Evolutionary conservation across 768 basidiomycete genomes (phyloP).

Genomic region (Nevesoporus exiguus): DNA sequence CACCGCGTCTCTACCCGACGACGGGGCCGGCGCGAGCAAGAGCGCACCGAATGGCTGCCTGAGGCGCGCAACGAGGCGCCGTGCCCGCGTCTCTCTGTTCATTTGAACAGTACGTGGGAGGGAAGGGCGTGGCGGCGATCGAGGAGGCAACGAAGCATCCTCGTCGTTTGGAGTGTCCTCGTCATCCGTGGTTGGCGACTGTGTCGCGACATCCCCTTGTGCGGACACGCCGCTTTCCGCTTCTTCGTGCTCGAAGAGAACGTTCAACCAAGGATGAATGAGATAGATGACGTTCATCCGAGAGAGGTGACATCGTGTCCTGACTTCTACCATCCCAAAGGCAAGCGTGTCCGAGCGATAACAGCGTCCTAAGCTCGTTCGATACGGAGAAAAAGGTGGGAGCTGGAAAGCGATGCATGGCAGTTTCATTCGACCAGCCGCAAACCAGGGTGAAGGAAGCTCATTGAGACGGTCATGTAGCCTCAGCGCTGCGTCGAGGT

Average conservation of each 20-base stretch:
- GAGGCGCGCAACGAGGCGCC: neutral
- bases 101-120: neutral
- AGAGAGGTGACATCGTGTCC: neutral
- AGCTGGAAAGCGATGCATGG: neutral
- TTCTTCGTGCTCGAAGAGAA: neutral
- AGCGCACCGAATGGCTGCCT: conserved; percentile 1
- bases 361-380: neutral
- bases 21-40: neutral
- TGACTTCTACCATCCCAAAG: conserved; percentile 1
- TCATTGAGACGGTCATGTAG: neutral
- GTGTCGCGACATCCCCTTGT: neutral
- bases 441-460: neutral
- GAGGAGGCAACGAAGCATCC: neutral
- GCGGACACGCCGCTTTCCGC: neutral
- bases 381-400: neutral
- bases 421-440: neutral
- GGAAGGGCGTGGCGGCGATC: neutral
- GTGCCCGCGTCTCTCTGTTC: neutral
- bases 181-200: neutral
- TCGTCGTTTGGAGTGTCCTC: neutral
- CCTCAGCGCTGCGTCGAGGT: too few species aligned
- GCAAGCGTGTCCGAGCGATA: neutral
- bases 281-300: neutral
- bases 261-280: conserved; percentile 5
- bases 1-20: neutral